Evolutionary conservation across 768 basidiomycete genomes (phyloP).

Genomic region (Pilatotrama ljubarskyi): DNA sequence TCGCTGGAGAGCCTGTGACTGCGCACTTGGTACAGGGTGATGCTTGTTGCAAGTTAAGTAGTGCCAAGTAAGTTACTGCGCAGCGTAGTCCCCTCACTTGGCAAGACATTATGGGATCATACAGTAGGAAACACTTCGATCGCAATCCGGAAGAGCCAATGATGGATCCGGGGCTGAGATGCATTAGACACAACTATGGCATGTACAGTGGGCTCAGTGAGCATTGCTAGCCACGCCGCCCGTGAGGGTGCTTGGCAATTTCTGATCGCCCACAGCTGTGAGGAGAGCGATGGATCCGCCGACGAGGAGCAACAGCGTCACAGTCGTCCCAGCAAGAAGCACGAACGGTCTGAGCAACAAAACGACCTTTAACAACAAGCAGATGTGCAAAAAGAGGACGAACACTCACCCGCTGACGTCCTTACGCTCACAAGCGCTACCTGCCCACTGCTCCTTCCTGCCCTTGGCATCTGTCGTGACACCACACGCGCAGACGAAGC

Average conservation of each 20-base stretch:
- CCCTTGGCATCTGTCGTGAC: slow-evolving; percentile 52
- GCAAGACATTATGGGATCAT: too few species aligned
- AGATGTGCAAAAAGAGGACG: neutral
- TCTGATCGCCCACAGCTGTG: slow-evolving; percentile 56
- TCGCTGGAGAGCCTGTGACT: too few species aligned
- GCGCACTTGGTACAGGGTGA: too few species aligned
- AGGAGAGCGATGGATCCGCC: slow-evolving; percentile 69
- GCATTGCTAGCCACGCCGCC: slow-evolving; percentile 34
- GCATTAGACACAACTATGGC: slow-evolving; percentile 9
- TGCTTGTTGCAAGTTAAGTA: too few species aligned
- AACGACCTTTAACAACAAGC: neutral
- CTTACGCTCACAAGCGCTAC: slow-evolving; percentile 72
- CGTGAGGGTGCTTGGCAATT: slow-evolving; percentile 73
- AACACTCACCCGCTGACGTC: slow-evolving; percentile 78
- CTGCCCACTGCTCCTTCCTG: slow-evolving; percentile 72
- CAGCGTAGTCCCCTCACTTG: too few species aligned
- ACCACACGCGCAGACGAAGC: slow-evolving; percentile 48
- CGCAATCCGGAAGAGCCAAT: neutral
- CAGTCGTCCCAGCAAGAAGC: slow-evolving; percentile 66
- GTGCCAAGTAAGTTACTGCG: too few species aligned
- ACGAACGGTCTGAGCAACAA: slow-evolving; percentile 60
- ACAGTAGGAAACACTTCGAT: too few species aligned
- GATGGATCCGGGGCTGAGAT: neutral
- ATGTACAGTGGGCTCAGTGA: slow-evolving; percentile 10
- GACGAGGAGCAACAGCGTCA: slow-evolving; percentile 64